Percentiles rank a stretch among this genome's conserved stretches.
These are phyloP conservation scores for Pistacia vera DNA, from an alignment of 345 rosid genomes.

Conservation along the genomic window DNA sequence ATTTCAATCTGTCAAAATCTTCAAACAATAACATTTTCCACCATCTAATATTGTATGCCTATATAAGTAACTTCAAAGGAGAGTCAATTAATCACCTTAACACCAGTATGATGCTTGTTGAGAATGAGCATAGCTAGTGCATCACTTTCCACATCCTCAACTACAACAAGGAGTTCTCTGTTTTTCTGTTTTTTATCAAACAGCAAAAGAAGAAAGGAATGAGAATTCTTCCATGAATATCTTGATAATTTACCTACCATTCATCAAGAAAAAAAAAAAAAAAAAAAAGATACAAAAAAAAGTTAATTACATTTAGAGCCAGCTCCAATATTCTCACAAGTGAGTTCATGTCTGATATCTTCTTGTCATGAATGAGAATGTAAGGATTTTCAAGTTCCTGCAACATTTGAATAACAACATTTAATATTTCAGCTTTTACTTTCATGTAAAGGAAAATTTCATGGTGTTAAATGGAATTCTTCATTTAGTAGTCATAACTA, in stretches of 20 bases:
- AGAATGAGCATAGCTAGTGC: slow-evolving; percentile 79
- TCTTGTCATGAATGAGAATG: slow-evolving; percentile 85
- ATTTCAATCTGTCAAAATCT: slow-evolving; percentile 3
- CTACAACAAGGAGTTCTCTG: slow-evolving; percentile 81
- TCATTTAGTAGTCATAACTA: background rate
- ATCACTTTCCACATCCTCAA: slow-evolving; percentile 89
- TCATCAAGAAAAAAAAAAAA: background rate
- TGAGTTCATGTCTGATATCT: slow-evolving; percentile 73
- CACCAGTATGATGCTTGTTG: slow-evolving; percentile 83
- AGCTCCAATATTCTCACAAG: slow-evolving; percentile 79
- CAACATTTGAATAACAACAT: slow-evolving; percentile 21
- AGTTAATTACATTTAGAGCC: slow-evolving; percentile 52
- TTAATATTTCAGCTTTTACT: background rate
- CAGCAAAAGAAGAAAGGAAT: slow-evolving; percentile 21
- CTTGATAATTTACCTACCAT: background rate
- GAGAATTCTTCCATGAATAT: slow-evolving; percentile 5
- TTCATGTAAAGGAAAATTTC: background rate
- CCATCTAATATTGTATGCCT: slow-evolving; percentile 3
- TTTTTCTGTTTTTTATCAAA: slow-evolving; percentile 48
- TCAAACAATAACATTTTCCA: background rate
- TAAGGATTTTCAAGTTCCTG: slow-evolving; percentile 97
- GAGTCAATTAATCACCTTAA: slow-evolving; percentile 50
- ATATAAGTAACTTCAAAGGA: slow-evolving; percentile 10
- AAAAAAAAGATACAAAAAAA: background rate
- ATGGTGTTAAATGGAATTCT: background rate